These are phyloP conservation scores for Wickerhamiella kazuoi DNA, from an alignment of 805 yeast species.

Conservation along the genomic window DNA sequence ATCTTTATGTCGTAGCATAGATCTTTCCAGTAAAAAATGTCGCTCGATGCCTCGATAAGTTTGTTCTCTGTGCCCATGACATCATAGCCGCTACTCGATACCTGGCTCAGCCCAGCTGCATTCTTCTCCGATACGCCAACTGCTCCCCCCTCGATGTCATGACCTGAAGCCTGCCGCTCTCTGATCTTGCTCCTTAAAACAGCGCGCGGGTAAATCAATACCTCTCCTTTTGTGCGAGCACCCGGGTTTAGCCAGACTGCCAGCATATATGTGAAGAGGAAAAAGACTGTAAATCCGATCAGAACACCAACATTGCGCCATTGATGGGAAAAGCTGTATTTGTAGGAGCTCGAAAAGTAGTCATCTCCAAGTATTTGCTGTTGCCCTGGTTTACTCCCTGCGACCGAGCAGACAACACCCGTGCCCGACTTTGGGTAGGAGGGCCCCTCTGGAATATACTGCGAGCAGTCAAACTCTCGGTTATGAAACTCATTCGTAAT, in stretches of 20 bases:
- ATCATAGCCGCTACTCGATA: too few relatives aligned
- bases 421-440: constrained; percentile 26
- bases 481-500: constrained; percentile 49
- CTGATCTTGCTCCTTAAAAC: constrained; percentile 7
- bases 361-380: constrained; percentile 38
- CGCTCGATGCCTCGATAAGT: constrained; percentile 24
- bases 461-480: constrained; percentile 34
- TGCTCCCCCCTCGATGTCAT: constrained; percentile 12
- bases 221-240: constrained; percentile 20
- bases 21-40: constrained; percentile 45
- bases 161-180: constrained; percentile 15
- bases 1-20: constrained; percentile 39
- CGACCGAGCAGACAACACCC: constrained; percentile 38
- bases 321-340: constrained; percentile 37
- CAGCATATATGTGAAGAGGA: constrained; percentile 22
- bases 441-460: constrained; percentile 29
- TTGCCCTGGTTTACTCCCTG: constrained; percentile 43
- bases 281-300: constrained; percentile 33
- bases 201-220: constrained; percentile 14
- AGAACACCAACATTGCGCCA: constrained; percentile 72
- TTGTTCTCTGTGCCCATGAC: constrained; percentile 12
- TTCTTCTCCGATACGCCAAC: constrained; percentile 10
- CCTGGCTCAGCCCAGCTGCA: too few relatives aligned
- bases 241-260: constrained; percentile 17
- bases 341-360: constrained; percentile 32